These are phyloP conservation scores for Saposhnikovia divaricata DNA, from an alignment of 129 eudicot genomes.

Conservation along the genomic window DNA sequence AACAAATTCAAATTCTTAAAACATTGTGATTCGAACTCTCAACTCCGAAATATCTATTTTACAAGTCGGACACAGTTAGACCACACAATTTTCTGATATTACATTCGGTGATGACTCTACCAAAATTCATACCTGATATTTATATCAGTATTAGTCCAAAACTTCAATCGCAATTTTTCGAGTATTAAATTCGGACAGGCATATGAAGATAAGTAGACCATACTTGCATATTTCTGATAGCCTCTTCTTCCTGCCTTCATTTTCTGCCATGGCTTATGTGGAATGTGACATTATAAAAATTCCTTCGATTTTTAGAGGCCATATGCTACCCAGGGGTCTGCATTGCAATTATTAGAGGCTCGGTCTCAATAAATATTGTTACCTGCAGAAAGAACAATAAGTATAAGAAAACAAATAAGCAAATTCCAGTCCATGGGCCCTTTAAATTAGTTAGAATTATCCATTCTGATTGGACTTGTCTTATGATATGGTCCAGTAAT, in stretches of 20 bases:
- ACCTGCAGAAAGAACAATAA: slow-evolving; percentile 8
- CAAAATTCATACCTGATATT: not conserved
- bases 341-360: not conserved
- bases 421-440: not conserved
- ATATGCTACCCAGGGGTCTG: not conserved
- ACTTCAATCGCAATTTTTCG: not conserved
- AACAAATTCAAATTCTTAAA: no score
- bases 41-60: no score
- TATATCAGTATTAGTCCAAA: not conserved
- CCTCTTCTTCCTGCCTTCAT: not conserved
- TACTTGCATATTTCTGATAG: not conserved
- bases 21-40: not conserved
- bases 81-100: not conserved
- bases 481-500: slow-evolving; percentile 2
- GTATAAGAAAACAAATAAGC: not conserved
- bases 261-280: not conserved
- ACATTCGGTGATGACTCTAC: not conserved
- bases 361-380: not conserved
- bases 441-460: not conserved
- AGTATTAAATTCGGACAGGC: not conserved
- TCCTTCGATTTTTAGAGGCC: not conserved
- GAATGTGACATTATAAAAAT: not conserved
- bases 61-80: not conserved
- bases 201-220: slow-evolving; percentile 4
- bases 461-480: not conserved